Evolutionary conservation across 176 grass and related monocot species (phyloP).

Genomic region (Aegilops sharonensis): DNA sequence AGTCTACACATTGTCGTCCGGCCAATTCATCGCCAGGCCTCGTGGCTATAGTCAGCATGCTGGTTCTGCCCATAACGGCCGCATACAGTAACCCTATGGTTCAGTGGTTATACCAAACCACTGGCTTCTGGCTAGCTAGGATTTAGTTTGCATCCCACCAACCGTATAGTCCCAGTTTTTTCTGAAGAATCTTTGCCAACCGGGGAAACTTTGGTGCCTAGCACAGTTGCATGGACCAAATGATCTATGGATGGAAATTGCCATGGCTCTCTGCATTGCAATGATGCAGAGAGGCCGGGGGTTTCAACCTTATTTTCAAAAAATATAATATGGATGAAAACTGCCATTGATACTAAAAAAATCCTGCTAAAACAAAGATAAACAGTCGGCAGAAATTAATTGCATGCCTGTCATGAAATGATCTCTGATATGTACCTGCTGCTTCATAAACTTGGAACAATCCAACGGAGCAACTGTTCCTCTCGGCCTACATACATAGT

Average conservation of each 20-base stretch:
- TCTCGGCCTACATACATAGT: background rate
- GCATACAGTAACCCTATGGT: conserved; percentile 31
- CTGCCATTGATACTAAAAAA: background rate
- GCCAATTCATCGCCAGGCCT: background rate
- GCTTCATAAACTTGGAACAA: conserved; percentile 11
- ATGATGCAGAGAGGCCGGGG: no score
- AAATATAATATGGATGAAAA: no score
- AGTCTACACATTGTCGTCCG: background rate
- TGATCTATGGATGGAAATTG: background rate
- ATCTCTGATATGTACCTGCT: background rate
- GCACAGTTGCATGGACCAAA: conserved; percentile 18
- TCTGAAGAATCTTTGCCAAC: conserved; percentile 16
- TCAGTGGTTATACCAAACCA: conserved; percentile 40
- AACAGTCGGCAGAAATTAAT: background rate
- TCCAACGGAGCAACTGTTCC: conserved; percentile 32
- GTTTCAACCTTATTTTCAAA: no score
- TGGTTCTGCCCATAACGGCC: conserved; percentile 40
- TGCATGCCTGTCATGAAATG: background rate
- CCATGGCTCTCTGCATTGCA: no score
- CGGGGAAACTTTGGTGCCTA: conserved; percentile 22
- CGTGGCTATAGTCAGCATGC: background rate
- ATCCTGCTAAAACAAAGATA: background rate
- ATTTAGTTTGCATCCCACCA: background rate
- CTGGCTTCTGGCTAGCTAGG: background rate
- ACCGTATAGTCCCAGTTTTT: background rate